Conservation (phyloP, 768 basidiomycete genomes). For the Strobilomyces dryophilus region DNA sequence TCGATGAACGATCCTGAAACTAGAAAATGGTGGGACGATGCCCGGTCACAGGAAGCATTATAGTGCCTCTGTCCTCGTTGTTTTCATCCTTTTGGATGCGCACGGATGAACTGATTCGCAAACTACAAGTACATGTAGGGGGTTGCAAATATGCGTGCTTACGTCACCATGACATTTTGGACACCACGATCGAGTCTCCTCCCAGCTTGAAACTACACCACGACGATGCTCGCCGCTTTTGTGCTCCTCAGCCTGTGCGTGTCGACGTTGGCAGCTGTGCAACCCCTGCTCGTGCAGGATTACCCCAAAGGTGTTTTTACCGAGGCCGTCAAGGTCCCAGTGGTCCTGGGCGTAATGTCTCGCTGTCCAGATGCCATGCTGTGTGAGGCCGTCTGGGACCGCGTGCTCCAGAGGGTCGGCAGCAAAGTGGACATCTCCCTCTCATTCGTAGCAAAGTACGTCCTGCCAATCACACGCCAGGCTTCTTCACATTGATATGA, state of each 20-base stretch:
- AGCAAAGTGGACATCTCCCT: conserved; percentile 66
- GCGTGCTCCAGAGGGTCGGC: conserved; percentile 57
- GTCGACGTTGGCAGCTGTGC: conserved; percentile 10
- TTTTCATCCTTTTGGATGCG: conserved; percentile 22
- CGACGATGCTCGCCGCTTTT: conserved; percentile 20
- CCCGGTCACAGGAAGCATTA: conserved; percentile 30
- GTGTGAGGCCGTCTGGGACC: conserved; percentile 75
- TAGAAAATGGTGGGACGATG: conserved; percentile 51
- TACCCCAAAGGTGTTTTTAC: conserved; percentile 6
- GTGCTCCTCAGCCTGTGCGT: conserved; percentile 15
- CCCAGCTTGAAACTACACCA: conserved; percentile 9
- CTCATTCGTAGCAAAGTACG: conserved; percentile 73
- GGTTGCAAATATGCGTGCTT: conserved; percentile 8
- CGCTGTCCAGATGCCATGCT: conserved; percentile 78
- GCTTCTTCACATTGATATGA: conserved; percentile 8
- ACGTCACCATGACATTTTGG: conserved; percentile 26
- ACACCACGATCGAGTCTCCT: too few species aligned
- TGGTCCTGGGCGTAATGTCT: conserved; percentile 61
- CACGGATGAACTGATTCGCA: conserved; percentile 4
- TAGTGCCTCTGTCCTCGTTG: conserved; percentile 31
- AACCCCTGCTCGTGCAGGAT: conserved; percentile 22
- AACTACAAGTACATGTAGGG: conserved; percentile 4
- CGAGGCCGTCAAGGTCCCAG: conserved; percentile 41
- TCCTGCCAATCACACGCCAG: conserved; percentile 11
- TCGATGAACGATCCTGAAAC: conserved; percentile 56